Evolutionary conservation across 306 rosid species (phyloP).

Genomic region (Pyrus pyrifolia): DNA sequence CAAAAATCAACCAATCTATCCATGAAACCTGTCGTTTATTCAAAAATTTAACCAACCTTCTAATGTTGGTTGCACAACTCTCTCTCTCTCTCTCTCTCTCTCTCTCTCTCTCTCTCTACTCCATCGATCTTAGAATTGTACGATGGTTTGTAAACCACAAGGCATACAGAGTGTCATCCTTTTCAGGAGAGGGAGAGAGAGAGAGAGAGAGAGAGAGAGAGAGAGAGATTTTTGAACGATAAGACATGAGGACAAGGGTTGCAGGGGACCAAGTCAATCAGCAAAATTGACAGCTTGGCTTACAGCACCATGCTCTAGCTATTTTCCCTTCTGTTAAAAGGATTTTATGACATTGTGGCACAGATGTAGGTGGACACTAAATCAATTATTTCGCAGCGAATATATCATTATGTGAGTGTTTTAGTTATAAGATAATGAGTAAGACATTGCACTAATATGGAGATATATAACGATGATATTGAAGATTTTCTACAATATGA

Average conservation of each 20-base stretch:
- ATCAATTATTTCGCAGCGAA: too few relatives aligned
- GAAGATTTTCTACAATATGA: too few relatives aligned
- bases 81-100: too few relatives aligned
- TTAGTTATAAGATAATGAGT: not conserved
- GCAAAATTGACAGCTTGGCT: slow-evolving; percentile 15
- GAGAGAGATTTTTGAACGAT: slow-evolving; percentile 11
- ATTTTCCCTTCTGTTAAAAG: not conserved
- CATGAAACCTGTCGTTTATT: not conserved
- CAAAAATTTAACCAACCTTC: slow-evolving; percentile 17
- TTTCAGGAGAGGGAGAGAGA: not conserved
- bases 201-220: not conserved
- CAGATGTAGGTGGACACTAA: too few relatives aligned
- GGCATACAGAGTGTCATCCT: slow-evolving; percentile 24
- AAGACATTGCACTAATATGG: too few relatives aligned
- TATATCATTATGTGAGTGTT: too few relatives aligned
- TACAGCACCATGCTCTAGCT: not conserved
- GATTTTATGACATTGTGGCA: not conserved
- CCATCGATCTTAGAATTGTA: slow-evolving; percentile 12
- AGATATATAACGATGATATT: too few relatives aligned
- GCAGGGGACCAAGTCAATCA: slow-evolving; percentile 28
- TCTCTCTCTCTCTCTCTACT: too few relatives aligned
- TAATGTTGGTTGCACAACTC: slow-evolving; percentile 7
- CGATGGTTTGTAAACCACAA: slow-evolving; percentile 38
- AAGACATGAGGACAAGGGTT: slow-evolving; percentile 6
- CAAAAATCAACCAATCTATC: not conserved